Percentiles rank a stretch among this genome's conserved stretches.
Evolutionary conservation across 345 rosid species (phyloP).

Genomic region (Passiflora organensis): DNA sequence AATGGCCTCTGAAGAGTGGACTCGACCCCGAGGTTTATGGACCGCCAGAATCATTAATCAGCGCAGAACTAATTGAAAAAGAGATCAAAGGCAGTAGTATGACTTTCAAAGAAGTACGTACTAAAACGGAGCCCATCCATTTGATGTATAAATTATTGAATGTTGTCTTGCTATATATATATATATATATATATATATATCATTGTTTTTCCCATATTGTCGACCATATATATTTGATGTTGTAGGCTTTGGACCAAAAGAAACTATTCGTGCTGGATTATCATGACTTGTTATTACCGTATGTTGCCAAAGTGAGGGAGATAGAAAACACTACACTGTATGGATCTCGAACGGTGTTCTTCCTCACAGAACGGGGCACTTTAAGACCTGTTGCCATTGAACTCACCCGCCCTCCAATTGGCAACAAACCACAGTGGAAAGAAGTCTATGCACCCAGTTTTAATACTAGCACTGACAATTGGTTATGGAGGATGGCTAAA

Average conservation of each 20-base stretch:
- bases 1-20: constrained; percentile 75
- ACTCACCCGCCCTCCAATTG: constrained; percentile 48
- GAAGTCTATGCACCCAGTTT: constrained; percentile 37
- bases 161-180: background rate
- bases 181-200: too few species aligned
- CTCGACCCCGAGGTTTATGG: constrained; percentile 69
- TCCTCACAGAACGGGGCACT: constrained; percentile 43
- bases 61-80: constrained; percentile 42
- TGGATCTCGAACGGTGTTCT: constrained; percentile 68
- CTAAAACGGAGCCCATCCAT: too few species aligned
- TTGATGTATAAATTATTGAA: too few species aligned
- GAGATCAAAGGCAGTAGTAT: constrained; percentile 55
- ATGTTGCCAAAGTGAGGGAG: constrained; percentile 54
- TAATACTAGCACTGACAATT: constrained; percentile 36
- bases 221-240: background rate
- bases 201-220: too few species aligned
- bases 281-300: constrained; percentile 58
- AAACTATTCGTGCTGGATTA: constrained; percentile 53
- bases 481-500: constrained; percentile 78
- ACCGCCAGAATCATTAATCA: constrained; percentile 57
- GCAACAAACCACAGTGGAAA: constrained; percentile 62
- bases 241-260: constrained; percentile 17
- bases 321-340: constrained; percentile 42
- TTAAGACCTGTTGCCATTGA: constrained; percentile 61
- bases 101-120: constrained; percentile 51